These are phyloP conservation scores for Telopea speciosissima DNA, from an alignment of 177 flowering plant genomes.

Conservation along the genomic window DNA sequence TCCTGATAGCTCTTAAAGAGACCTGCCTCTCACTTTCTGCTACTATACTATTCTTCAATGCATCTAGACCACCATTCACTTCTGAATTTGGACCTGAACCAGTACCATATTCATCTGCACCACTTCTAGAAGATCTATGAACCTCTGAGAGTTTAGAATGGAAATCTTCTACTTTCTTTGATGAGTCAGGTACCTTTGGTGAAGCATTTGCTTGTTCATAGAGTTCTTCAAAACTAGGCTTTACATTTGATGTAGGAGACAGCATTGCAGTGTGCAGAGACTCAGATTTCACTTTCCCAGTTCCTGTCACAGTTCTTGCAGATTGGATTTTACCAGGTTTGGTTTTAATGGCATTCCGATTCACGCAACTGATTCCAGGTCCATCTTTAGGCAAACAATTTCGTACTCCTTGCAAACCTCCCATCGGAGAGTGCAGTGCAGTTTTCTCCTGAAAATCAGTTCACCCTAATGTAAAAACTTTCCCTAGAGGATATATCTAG, in stretches of 20 bases:
- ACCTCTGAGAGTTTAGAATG: not conserved
- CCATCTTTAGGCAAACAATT: constrained; percentile 17
- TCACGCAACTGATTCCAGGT: constrained; percentile 18
- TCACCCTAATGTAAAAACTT: not conserved
- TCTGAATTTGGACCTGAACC: constrained; percentile 10
- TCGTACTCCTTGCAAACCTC: constrained; percentile 19
- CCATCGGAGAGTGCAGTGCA: constrained; percentile 25
- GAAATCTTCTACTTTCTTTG: not conserved
- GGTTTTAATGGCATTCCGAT: constrained; percentile 24
- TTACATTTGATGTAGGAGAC: constrained; percentile 3
- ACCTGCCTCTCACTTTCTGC: constrained; percentile 3
- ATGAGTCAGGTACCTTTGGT: constrained; percentile 5
- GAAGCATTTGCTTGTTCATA: not conserved
- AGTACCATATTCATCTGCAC: not conserved
- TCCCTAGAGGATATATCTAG: not conserved
- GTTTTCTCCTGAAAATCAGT: constrained; percentile 34
- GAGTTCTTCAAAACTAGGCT: not conserved
- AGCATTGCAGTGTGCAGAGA: constrained; percentile 6
- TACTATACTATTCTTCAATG: constrained; percentile 4
- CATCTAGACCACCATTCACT: constrained; percentile 5
- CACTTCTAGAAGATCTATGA: not conserved
- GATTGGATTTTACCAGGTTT: constrained; percentile 30
- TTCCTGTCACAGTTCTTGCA: constrained; percentile 15
- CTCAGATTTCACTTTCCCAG: constrained; percentile 15
- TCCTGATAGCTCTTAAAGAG: constrained; percentile 2